Conservation (phyloP, 2,329 filamentous ascomycete species). For the Penicillium hordei region DNA sequence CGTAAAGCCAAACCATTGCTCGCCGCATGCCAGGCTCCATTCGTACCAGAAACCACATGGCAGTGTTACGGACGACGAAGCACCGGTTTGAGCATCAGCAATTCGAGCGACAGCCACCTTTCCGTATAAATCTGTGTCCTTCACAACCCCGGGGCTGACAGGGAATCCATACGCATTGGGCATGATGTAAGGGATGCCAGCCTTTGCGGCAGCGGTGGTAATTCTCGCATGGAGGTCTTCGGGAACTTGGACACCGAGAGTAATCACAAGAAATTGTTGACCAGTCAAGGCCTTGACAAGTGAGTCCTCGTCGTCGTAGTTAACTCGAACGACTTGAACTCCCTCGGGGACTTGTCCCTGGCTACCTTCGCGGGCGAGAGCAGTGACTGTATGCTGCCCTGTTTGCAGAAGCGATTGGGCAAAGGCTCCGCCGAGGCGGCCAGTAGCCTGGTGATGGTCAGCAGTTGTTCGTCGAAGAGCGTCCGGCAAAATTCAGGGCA, state of each 20-base stretch:
- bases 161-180: constrained; percentile 50
- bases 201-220: constrained; percentile 55
- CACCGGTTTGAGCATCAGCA: constrained; percentile 38
- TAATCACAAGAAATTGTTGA: constrained; percentile 59
- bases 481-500: not conserved
- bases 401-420: constrained; percentile 44
- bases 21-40: constrained; percentile 43
- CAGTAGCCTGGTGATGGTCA: constrained; percentile 31
- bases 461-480: not conserved
- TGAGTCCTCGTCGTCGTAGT: constrained; percentile 49
- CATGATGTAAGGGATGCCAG: constrained; percentile 55
- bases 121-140: constrained; percentile 30
- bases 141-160: constrained; percentile 20
- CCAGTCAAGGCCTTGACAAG: constrained; percentile 52
- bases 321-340: constrained; percentile 43
- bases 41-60: constrained; percentile 55
- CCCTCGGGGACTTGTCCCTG: constrained; percentile 44
- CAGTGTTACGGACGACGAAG: constrained; percentile 44
- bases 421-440: constrained; percentile 33
- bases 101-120: constrained; percentile 15
- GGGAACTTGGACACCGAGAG: constrained; percentile 46
- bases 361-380: constrained; percentile 49
- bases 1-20: constrained; percentile 50
- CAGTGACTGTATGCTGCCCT: constrained; percentile 54
- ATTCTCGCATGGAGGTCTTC: constrained; percentile 49